phyloP scores from a whole-genome alignment of 768 basidiomycete species.

The Mycena alexandri region DNA sequence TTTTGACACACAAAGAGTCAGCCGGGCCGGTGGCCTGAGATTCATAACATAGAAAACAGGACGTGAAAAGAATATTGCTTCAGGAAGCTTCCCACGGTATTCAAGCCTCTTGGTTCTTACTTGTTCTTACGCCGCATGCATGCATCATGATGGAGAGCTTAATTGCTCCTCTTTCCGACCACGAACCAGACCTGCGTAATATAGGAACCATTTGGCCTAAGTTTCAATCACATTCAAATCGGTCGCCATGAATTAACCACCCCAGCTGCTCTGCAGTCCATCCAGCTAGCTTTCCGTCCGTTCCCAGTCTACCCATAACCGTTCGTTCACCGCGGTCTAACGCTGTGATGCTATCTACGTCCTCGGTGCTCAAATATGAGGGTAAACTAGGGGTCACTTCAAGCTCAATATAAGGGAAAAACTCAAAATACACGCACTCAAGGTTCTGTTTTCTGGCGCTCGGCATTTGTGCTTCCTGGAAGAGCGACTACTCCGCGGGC shows the following conservation, averaged over 20 bases:
- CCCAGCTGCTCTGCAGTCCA: background rate
- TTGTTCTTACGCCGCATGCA: no score
- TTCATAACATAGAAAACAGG: constrained; percentile 1
- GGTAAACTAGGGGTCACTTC: constrained; percentile 7
- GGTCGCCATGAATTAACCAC: background rate
- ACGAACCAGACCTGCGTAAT: no score
- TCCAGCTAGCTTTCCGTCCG: constrained; percentile 3
- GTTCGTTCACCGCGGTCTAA: constrained; percentile 21
- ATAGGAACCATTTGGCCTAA: no score
- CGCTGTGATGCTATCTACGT: constrained; percentile 17
- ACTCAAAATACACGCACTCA: constrained; percentile 48
- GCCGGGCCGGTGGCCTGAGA: background rate
- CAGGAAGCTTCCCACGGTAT: no score
- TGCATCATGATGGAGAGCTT: no score
- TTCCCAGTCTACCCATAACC: background rate
- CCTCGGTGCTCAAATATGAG: constrained; percentile 16
- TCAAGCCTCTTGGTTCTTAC: no score
- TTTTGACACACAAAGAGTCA: constrained; percentile 12
- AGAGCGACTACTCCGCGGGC: constrained; percentile 58
- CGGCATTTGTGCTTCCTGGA: constrained; percentile 61
- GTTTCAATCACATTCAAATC: no score
- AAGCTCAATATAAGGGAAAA: background rate
- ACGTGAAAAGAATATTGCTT: no score
- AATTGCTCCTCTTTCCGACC: no score
- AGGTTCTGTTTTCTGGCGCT: constrained; percentile 65